Percentiles rank a stretch among this genome's conserved stretches.
Evolutionary conservation across 352 stramenopile genomes (phyloP).

Genomic region (Pythium rishiriense): DNA sequence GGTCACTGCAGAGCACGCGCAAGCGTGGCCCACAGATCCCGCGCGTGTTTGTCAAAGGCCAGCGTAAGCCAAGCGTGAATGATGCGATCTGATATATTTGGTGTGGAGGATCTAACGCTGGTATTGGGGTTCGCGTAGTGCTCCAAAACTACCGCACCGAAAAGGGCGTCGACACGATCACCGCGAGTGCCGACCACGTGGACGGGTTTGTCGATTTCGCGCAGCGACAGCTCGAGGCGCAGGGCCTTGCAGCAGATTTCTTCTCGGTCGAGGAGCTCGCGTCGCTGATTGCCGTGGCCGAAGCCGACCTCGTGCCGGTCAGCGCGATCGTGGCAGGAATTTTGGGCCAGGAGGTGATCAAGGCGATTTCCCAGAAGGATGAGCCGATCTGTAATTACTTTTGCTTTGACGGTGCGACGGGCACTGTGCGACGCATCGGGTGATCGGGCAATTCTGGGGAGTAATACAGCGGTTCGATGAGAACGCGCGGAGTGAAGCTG

Average conservation of each 20-base stretch:
- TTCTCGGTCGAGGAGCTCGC: slow-evolving; percentile 52
- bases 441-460: slow-evolving; percentile 15
- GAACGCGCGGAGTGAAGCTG: background rate
- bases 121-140: slow-evolving; percentile 36
- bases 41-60: slow-evolving; percentile 76
- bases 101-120: background rate
- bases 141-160: slow-evolving; percentile 55
- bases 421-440: slow-evolving; percentile 60
- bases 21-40: slow-evolving; percentile 74
- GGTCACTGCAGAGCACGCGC: slow-evolving; percentile 58
- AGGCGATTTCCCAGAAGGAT: slow-evolving; percentile 96
- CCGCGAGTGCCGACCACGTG: slow-evolving; percentile 23
- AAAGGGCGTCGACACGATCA: slow-evolving; percentile 16
- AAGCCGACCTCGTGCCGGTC: slow-evolving; percentile 86
- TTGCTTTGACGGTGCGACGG: slow-evolving; percentile 86
- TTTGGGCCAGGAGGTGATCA: slow-evolving; percentile 98
- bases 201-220: slow-evolving; percentile 66
- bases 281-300: slow-evolving; percentile 42
- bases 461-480: slow-evolving; percentile 13
- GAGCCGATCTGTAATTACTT: slow-evolving; percentile 96
- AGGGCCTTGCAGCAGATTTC: slow-evolving; percentile 68
- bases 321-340: slow-evolving; percentile 96
- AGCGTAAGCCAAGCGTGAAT: slow-evolving; percentile 41
- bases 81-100: background rate
- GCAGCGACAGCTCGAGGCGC: slow-evolving; percentile 39